These are phyloP conservation scores for Papiliotrema terrestris DNA, from an alignment of 1,284 basidiomycete species.

Conservation along the genomic window DNA sequence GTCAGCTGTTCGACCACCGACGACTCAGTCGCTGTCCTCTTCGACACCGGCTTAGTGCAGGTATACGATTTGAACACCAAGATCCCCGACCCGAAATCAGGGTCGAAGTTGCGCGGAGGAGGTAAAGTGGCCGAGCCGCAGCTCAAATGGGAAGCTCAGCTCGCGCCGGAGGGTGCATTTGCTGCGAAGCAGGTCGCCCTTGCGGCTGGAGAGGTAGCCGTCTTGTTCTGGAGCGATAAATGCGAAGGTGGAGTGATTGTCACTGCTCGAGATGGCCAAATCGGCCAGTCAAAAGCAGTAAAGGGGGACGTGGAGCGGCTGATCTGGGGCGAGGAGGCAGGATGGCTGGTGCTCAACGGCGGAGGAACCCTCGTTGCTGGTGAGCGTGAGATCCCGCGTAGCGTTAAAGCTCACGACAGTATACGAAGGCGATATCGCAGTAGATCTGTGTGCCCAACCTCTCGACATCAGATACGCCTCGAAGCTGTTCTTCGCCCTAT, in stretches of 20 bases:
- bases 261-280: not conserved
- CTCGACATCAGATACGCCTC: constrained; percentile 23
- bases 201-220: constrained; percentile 24
- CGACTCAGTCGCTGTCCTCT: constrained; percentile 66
- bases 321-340: constrained; percentile 24
- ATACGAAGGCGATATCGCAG: constrained; percentile 1
- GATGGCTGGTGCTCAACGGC: constrained; percentile 27
- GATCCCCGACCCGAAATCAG: constrained; percentile 48
- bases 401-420: not conserved
- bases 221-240: constrained; percentile 8
- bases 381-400: constrained; percentile 4
- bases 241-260: constrained; percentile 10
- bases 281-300: not conserved
- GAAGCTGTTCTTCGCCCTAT: constrained; percentile 62
- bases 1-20: constrained; percentile 59
- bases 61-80: constrained; percentile 68
- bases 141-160: constrained; percentile 52
- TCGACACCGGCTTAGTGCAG: constrained; percentile 54
- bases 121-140: constrained; percentile 60
- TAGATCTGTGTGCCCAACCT: constrained; percentile 27
- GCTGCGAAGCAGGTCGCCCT: constrained; percentile 35
- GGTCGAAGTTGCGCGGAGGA: constrained; percentile 53
- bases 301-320: constrained; percentile 24
- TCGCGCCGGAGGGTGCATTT: constrained; percentile 28
- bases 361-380: constrained; percentile 20